Conservation (phyloP, 345 rosid species). For the Ricinus communis region DNA sequence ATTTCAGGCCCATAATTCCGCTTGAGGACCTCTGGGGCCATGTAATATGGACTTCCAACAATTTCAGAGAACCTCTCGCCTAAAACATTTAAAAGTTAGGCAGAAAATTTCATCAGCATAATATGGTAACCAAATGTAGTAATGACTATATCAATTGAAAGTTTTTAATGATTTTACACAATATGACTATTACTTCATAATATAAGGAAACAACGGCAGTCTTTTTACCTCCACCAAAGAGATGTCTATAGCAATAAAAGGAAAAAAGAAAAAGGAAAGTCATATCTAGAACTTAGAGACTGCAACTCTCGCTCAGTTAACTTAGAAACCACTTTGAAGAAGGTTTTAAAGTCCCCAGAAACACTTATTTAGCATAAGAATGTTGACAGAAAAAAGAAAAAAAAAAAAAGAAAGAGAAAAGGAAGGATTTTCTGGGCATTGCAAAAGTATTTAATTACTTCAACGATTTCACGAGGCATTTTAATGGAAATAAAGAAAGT, state of each 20-base stretch:
- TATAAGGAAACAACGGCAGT: neutral
- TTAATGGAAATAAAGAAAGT: too few relatives aligned
- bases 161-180: neutral
- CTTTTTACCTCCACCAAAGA: neutral
- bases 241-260: neutral
- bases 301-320: too few relatives aligned
- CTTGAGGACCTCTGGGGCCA: conserved; percentile 99
- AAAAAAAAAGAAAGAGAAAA: too few relatives aligned
- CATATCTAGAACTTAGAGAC: neutral
- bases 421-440: too few relatives aligned
- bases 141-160: neutral
- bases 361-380: too few relatives aligned
- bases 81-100: conserved; percentile 29
- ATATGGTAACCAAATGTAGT: neutral
- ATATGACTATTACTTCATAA: neutral
- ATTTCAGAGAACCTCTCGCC: conserved; percentile 97
- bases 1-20: conserved; percentile 95
- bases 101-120: conserved; percentile 3
- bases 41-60: conserved; percentile 98
- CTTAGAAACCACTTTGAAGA: too few relatives aligned
- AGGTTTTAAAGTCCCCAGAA: too few relatives aligned
- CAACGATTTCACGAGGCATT: too few relatives aligned
- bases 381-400: too few relatives aligned
- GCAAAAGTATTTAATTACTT: too few relatives aligned
- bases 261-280: neutral